Evolutionary conservation across 257 asterid genomes (phyloP), one percentile per base, ranked within the genome.

Genomic region (Przewalskia tangutica): DNA sequence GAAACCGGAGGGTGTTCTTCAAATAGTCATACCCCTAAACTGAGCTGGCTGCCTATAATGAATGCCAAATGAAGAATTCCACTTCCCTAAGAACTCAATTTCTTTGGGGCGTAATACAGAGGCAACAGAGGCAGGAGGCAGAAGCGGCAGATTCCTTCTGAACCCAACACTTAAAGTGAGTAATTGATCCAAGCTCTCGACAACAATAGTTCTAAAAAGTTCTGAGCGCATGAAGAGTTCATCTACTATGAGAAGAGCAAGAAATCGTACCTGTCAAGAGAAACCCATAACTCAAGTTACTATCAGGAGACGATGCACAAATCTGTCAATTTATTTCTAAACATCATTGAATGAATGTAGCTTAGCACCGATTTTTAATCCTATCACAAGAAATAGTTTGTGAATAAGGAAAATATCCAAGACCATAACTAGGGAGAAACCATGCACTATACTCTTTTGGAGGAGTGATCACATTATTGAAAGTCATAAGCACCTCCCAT

Each of bases 171-270:
- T 91, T 73, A 90, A 88, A 83, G 95, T 91, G 75, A 95, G 91
- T 51, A 94, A 86, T 86, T 82, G 96, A 84, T 95, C 98, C 63
- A 95, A 87, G 73, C 91, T 90, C 90, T 95, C 98, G 67, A 90
- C 91, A 46, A 90, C 68, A 62, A 94, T 88, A 73, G 86, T 89
- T 82, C 98, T 90, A 83, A 94, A 94, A 23, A 90, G 91, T 91
- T 94, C 94, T 36, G 99, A 95, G 73, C 98, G 95, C 97, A 95
- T 92, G 88, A 95, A 92, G 77, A 95, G 88, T 84, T 94, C 97
- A 77, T 94, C 98, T 80, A 95, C 91, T 80, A 95, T 91, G 88
- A 94, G 93, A 81, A 95, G 93, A n/a, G 98, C 82, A 17, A 93
- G 98, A 82, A 89, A 95, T 16, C 97, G 89, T 7, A 94, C 97